Base-by-base conservation (phyloP, 371 early-diverging fungal species). In the Mucor piriformis region DNA sequence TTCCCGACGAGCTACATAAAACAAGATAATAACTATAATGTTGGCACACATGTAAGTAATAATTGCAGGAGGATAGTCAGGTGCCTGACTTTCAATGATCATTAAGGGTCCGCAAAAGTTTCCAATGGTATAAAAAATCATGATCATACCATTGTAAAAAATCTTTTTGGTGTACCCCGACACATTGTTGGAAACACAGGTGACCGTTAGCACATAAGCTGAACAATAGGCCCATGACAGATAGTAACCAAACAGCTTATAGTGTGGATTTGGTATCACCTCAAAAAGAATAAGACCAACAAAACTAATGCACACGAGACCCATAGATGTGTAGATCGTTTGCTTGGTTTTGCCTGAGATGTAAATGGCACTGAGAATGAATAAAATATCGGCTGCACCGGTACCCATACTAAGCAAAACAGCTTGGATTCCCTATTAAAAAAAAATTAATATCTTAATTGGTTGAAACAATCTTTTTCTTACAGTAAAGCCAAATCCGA, bases 151-250 rank as follows among this genome's bases (percentile, higher is more conserved):
- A 40, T 71, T 48, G 42, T 76, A 69, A 33, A 68, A 73, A 46
- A 73, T 64, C 43, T 73, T 76, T 43, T 76, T 76, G 7, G 69
- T 68, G 29, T 76, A 76, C 2, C 76, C 76, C 6, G 64, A 56
- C 1, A 73, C 69, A 29, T 76, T 76, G 38, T 58, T 58, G 5
- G 58, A 58, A n/a, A 58, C 29, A 8, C 50, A 49, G 10, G 70
- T 62, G 1, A 72, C 38, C 57, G 72, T 49, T 7, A 72, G 54
- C 3, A 76, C 70, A 16, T 69, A 70, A 2, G 67, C 61, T 10
- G 71, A 62, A 32, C 50, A 37, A 37, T 68, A 70, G 15, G 64
- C 18, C 66, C 66, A 70, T 3, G 57, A 15, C 21, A 75, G 23
- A 35, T 70, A 72, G 6, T 67, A 59, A 0, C 76, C 76, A 49